A percentile compares a stretch with the other conserved stretches of the same genome.
Evolutionary conservation across 768 basidiomycete species (phyloP).

Genomic region (Kockovaella imperatae): DNA sequence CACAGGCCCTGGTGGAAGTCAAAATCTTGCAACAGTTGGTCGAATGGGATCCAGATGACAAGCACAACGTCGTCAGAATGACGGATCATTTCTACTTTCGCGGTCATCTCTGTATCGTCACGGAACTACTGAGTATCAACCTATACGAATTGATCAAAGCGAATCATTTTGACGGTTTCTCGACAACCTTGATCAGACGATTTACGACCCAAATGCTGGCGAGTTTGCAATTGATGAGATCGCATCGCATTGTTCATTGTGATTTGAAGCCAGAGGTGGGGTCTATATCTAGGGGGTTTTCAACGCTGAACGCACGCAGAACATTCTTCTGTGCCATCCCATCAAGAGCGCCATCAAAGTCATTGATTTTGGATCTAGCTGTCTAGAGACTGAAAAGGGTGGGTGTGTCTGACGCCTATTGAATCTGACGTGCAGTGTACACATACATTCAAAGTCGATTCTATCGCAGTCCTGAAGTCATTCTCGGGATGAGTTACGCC

Average conservation of each 20-base stretch:
- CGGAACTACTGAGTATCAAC: conserved; percentile 96
- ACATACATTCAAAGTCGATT: conserved; percentile 99
- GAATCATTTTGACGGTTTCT: conserved; percentile 97
- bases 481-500: conserved; percentile 97
- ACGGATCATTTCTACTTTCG: conserved; percentile 98
- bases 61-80: conserved; percentile 96
- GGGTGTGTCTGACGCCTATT: conserved; percentile 33
- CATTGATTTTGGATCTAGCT: conserved; percentile 98
- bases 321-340: conserved; percentile 87
- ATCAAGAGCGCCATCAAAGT: conserved; percentile 95
- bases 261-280: conserved; percentile 95
- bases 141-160: conserved; percentile 98
- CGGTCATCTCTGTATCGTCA: conserved; percentile 93
- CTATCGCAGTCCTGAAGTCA: conserved; percentile 99
- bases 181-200: conserved; percentile 84
- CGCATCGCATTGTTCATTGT: conserved; percentile 96
- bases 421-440: conserved; percentile 59
- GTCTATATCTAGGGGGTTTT: conserved; percentile 1
- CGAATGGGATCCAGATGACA: conserved; percentile 98
- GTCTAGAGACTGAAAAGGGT: conserved; percentile 98
- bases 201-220: conserved; percentile 94
- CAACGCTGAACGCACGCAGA: conserved; percentile 50
- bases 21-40: conserved; percentile 93
- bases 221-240: conserved; percentile 84
- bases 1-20: conserved; percentile 97